phyloP scores from a whole-genome alignment of 2,329 filamentous ascomycete species.

The Aspergillus uvarum region DNA sequence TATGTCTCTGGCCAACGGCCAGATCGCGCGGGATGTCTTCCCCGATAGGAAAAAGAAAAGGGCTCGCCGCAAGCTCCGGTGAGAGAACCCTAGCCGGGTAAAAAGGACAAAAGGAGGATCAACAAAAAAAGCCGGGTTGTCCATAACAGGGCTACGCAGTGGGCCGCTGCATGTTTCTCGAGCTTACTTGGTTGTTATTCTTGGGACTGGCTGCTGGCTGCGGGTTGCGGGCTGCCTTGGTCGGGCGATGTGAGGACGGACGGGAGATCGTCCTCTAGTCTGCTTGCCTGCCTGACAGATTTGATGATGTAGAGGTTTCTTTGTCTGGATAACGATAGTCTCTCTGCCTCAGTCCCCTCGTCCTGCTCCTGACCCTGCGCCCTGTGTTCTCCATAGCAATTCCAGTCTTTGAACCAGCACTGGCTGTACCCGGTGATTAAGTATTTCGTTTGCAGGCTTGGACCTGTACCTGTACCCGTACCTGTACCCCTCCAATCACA shows the following conservation, averaged over 20 bases:
- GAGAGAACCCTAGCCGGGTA: too few relatives aligned
- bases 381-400: too few relatives aligned
- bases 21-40: background rate
- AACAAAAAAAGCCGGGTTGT: background rate
- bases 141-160: background rate
- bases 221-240: background rate
- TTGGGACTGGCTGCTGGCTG: background rate
- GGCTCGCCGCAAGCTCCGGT: too few relatives aligned
- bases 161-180: background rate
- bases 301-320: background rate
- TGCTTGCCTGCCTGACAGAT: background rate
- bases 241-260: constrained; percentile 4
- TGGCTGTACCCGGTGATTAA: too few relatives aligned
- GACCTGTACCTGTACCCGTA: too few relatives aligned
- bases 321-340: too few relatives aligned
- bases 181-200: background rate
- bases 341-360: too few relatives aligned
- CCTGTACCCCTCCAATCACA: too few relatives aligned
- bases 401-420: too few relatives aligned
- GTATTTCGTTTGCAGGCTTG: too few relatives aligned
- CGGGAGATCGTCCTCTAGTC: constrained; percentile 25
- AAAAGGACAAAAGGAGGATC: background rate
- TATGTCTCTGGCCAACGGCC: background rate
- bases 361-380: too few relatives aligned
- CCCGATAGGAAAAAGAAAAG: background rate